phyloP scores from a whole-genome alignment of 495 filamentous ascomycete genomes.

The Oleoguttula mirabilis region DNA sequence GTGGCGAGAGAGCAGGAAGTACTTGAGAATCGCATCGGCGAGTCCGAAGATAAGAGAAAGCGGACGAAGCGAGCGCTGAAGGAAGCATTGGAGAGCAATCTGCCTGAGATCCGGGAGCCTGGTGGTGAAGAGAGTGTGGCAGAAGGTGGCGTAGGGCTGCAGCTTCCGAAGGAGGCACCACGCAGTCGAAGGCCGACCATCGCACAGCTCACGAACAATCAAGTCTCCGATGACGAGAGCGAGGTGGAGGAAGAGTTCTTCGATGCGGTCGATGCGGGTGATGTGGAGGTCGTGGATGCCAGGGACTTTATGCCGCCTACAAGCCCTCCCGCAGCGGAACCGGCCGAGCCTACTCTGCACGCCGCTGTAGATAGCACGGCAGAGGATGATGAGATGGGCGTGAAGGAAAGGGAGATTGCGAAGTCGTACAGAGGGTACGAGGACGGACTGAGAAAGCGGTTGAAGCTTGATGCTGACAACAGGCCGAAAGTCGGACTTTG shows the following conservation, averaged over 20 bases:
- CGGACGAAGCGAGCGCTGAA: conserved; percentile 80
- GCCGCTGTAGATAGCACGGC: conserved; percentile 39
- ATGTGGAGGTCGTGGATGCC: conserved; percentile 62
- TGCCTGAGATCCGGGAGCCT: conserved; percentile 32
- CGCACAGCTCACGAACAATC: conserved; percentile 42
- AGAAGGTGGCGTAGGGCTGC: neutral
- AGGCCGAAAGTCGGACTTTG: conserved; percentile 89
- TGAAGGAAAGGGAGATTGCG: conserved; percentile 41
- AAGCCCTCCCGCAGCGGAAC: conserved; percentile 21
- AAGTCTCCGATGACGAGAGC: conserved; percentile 50
- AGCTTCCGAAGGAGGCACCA: conserved; percentile 3
- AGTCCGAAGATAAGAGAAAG: conserved; percentile 80
- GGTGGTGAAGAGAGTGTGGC: neutral
- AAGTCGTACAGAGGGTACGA: conserved; percentile 84
- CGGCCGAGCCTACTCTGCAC: conserved; percentile 31
- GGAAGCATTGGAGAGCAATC: conserved; percentile 58
- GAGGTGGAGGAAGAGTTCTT: conserved; percentile 93
- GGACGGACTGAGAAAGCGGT: conserved; percentile 58
- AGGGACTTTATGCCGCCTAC: conserved; percentile 38
- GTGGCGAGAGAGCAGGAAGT: conserved; percentile 88
- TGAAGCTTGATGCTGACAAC: conserved; percentile 88
- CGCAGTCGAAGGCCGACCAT: conserved; percentile 42
- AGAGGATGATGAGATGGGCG: conserved; percentile 10
- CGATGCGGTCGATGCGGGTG: conserved; percentile 87
- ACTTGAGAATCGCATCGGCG: conserved; percentile 72